A percentile compares a stretch with the other conserved stretches of the same genome.
Conservation (phyloP, 2,329 filamentous ascomycete species). For the Diplodia mutila region DNA sequence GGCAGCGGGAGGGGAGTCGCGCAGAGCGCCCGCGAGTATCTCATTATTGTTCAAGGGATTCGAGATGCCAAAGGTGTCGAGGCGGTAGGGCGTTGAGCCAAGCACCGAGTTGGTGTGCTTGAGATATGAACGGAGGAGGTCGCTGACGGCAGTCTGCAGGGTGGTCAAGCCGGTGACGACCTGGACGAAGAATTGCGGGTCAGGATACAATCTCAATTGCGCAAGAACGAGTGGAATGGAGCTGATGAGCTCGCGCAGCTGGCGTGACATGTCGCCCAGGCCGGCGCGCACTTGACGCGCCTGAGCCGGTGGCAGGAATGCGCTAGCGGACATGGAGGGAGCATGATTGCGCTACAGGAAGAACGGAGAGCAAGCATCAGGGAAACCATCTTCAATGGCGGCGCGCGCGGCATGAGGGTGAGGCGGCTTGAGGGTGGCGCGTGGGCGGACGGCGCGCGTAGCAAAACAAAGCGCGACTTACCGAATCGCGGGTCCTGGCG, state of each 20-base stretch:
- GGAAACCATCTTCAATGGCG: slow-evolving; percentile 20
- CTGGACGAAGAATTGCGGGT: slow-evolving; percentile 48
- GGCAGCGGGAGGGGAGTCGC: slow-evolving; percentile 37
- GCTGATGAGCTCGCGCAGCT: slow-evolving; percentile 29
- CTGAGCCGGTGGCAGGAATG: slow-evolving; percentile 11
- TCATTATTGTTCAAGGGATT: slow-evolving; percentile 44
- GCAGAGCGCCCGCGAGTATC: slow-evolving; percentile 39
- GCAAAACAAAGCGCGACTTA: slow-evolving; percentile 55
- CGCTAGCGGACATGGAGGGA: slow-evolving; percentile 6
- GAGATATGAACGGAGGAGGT: slow-evolving; percentile 81
- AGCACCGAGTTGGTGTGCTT: slow-evolving; percentile 86
- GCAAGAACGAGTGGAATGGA: slow-evolving; percentile 23
- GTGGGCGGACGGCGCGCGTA: slow-evolving; percentile 27
- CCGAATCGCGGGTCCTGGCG: slow-evolving; percentile 77
- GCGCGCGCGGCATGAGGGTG: slow-evolving; percentile 3
- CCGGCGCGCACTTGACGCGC: slow-evolving; percentile 24
- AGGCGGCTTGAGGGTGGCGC: slow-evolving; percentile 25
- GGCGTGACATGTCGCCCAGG: slow-evolving; percentile 25
- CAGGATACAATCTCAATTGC: slow-evolving; percentile 16
- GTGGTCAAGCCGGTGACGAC: slow-evolving; percentile 77
- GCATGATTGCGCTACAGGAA: slow-evolving; percentile 15
- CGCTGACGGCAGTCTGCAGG: slow-evolving; percentile 74
- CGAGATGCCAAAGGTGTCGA: slow-evolving; percentile 36
- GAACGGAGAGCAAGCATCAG: slow-evolving; percentile 6
- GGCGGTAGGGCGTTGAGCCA: slow-evolving; percentile 27